These are phyloP conservation scores for Leccinum barrowsii DNA, from an alignment of 768 basidiomycete species.

Conservation along the genomic window DNA sequence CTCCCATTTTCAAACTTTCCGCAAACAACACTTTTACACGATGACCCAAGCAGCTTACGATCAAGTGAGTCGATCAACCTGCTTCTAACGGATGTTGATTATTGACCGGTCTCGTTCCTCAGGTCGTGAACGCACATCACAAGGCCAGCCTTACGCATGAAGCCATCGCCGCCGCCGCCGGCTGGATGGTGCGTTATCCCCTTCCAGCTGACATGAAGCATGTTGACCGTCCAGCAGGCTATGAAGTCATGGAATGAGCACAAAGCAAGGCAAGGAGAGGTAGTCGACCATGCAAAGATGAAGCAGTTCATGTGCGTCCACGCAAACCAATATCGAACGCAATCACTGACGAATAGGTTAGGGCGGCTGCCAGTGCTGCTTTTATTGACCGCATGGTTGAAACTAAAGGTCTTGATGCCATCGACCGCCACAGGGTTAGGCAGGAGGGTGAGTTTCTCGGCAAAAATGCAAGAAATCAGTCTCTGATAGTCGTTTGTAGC, in stretches of 20 bases:
- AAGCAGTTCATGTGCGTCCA: conserved; percentile 48
- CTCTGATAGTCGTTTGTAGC: conserved; percentile 12
- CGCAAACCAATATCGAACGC: conserved; percentile 1
- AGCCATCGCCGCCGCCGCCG: conserved; percentile 62
- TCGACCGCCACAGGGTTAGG: conserved; percentile 45
- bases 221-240: conserved; percentile 39
- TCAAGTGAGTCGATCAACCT: conserved; percentile 12
- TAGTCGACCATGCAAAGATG: conserved; percentile 47
- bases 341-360: conserved; percentile 13
- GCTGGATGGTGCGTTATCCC: conserved; percentile 49
- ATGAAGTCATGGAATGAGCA: conserved; percentile 63
- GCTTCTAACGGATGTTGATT: neutral
- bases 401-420: conserved; percentile 53
- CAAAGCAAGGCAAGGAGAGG: conserved; percentile 43
- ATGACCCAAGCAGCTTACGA: conserved; percentile 20
- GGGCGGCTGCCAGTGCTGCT: conserved; percentile 54
- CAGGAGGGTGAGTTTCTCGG: conserved; percentile 25
- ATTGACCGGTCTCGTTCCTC: conserved; percentile 1
- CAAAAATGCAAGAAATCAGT: too few relatives aligned
- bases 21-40: neutral
- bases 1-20: neutral
- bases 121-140: conserved; percentile 52
- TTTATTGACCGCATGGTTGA: conserved; percentile 54
- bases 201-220: neutral
- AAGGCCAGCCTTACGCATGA: conserved; percentile 61